phyloP scores from a whole-genome alignment of 306 rosid genomes.

The Sesbania bispinosa region DNA sequence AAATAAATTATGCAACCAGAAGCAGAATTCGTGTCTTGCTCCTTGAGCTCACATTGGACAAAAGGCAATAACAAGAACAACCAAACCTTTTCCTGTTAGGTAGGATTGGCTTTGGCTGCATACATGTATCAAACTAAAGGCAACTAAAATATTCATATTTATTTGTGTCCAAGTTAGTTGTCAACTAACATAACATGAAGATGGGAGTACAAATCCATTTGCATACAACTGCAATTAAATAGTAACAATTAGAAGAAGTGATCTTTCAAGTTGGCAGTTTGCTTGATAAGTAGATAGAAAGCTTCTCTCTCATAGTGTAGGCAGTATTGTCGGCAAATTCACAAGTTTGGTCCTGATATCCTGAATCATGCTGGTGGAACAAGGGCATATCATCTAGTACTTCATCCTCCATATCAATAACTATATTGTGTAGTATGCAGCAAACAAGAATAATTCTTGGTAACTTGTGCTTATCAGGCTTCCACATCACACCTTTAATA shows the following conservation, averaged over 20 bases:
- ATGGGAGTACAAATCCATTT: not conserved
- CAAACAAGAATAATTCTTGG: slow-evolving; percentile 85
- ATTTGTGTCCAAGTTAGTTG: slow-evolving; percentile 13
- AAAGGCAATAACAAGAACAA: too few relatives aligned
- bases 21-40: too few relatives aligned
- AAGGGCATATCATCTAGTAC: slow-evolving; percentile 45
- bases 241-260: not conserved
- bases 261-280: slow-evolving; percentile 25
- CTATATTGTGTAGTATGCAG: slow-evolving; percentile 82
- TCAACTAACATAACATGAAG: slow-evolving; percentile 14
- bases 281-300: slow-evolving; percentile 51
- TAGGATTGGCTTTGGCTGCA: too few relatives aligned
- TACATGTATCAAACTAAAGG: not conserved
- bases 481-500: slow-evolving; percentile 86
- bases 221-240: not conserved
- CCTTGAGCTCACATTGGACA: too few relatives aligned
- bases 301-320: slow-evolving; percentile 51
- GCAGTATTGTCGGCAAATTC: slow-evolving; percentile 49
- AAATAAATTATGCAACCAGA: too few relatives aligned
- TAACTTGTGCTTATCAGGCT: slow-evolving; percentile 71
- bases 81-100: too few relatives aligned
- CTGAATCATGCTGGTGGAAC: slow-evolving; percentile 58
- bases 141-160: not conserved
- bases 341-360: slow-evolving; percentile 61
- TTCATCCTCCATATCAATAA: slow-evolving; percentile 75